Conservation (phyloP, 345 rosid species). For the Noccaea bulbosa region DNA sequence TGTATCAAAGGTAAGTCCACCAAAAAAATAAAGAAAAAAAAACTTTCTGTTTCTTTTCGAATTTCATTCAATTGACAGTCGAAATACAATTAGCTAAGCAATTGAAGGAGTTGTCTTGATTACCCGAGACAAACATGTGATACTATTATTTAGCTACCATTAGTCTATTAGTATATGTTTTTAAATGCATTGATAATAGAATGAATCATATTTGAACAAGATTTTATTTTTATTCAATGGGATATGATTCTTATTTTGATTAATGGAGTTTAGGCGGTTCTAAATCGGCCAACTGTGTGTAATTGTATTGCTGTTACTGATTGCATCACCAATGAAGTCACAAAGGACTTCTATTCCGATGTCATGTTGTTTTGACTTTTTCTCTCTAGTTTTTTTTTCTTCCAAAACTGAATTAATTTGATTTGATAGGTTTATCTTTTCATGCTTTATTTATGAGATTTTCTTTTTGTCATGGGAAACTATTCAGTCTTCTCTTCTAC, state of each 20-base stretch:
- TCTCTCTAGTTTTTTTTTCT: neutral
- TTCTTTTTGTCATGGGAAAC: neutral
- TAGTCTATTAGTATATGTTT: neutral
- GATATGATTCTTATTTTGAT: slow-evolving; percentile 26
- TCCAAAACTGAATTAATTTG: neutral
- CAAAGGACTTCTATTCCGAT: neutral
- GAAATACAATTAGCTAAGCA: neutral
- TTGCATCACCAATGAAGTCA: slow-evolving; percentile 31
- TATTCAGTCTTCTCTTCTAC: neutral
- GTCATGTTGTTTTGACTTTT: slow-evolving; percentile 19
- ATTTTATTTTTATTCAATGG: slow-evolving; percentile 16
- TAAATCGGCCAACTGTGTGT: slow-evolving; percentile 15
- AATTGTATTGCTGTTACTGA: neutral
- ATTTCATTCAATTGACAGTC: neutral
- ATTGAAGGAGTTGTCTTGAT: slow-evolving; percentile 12
- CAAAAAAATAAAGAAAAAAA: neutral
- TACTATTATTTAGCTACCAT: neutral
- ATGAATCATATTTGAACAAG: slow-evolving; percentile 1
- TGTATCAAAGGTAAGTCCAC: slow-evolving; percentile 12
- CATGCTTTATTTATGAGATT: neutral
- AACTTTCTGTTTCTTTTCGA: neutral
- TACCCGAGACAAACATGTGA: neutral
- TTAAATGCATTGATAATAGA: neutral
- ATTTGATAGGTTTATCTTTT: neutral
- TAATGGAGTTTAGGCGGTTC: slow-evolving; percentile 11